Base-by-base conservation (phyloP, 2,329 filamentous ascomycete species). In the Fusarium transvaalense region DNA sequence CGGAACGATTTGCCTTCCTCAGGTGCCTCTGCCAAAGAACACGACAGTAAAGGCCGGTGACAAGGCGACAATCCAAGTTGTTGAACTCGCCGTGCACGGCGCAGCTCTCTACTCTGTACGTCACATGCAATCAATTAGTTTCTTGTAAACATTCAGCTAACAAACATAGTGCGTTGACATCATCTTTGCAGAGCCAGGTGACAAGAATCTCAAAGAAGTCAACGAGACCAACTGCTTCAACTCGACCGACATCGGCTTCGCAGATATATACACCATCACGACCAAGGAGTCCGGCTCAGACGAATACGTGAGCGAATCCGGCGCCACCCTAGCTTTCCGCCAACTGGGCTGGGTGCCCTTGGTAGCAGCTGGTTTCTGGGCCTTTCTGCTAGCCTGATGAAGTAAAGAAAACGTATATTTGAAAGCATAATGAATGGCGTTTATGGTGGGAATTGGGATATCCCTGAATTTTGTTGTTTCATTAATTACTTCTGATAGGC, bases 211-310 rank as follows among this genome's bases (percentile, higher is more conserved):
- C 50, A 83, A 83, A 57, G 83, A 91, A 71, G 92, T 97, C 70
- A 97, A 92, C 76, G 83, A 85, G 61, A 85, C 88, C 15, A 97
- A 97, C 81, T 98, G 95, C 85, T 94, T 91, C 84, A 98, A 98
- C 83, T 92, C 90, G 62, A 89, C 87, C 45, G 84, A 92, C 57
- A 89, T 97, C 72, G 86, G 87, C 67, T 94, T 96, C 82, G 86
- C 92, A 56, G 85, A 90, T 68, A 83, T 97, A 69, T 97, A 93
- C 83, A 89, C 91, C 61, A 85, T 90, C 74, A 85, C 85, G 53
- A 85, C 83, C 29, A 81, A 81, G 59, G 76, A 78, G 21, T 78
- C 82, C 17, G 80, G 79, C 66, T 72, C 74, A 59, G 74, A 79
- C 39, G 69, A 73, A 13, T 78, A 78, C 65, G 66, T 74, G 42